Conservation (phyloP, 2,329 filamentous ascomycete genomes). For the Aspergillus clavatus region DNA sequence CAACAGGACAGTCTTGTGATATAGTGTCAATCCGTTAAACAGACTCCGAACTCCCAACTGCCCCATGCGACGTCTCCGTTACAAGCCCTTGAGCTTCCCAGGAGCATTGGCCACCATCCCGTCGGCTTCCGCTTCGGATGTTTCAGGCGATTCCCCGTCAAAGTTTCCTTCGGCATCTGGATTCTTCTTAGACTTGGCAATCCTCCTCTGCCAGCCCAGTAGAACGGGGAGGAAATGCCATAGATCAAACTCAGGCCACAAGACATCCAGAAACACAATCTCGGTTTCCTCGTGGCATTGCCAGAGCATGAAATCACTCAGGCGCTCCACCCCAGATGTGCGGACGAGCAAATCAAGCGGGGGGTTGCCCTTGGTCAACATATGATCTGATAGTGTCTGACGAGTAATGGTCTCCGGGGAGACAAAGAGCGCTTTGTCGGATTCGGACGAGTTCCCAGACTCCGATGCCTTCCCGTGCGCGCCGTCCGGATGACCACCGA, state of each 20-base stretch:
- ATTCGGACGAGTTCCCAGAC: slow-evolving; percentile 24
- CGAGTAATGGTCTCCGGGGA: slow-evolving; percentile 86
- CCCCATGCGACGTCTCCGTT: slow-evolving; percentile 16
- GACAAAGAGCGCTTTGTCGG: slow-evolving; percentile 41
- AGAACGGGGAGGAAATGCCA: slow-evolving; percentile 90
- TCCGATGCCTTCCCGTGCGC: slow-evolving; percentile 36
- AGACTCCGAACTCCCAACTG: slow-evolving; percentile 8
- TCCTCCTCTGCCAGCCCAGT: slow-evolving; percentile 77
- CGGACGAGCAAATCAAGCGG: slow-evolving; percentile 87
- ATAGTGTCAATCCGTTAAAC: neutral
- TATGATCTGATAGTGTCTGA: slow-evolving; percentile 75
- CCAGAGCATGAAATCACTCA: slow-evolving; percentile 99
- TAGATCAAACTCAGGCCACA: slow-evolving; percentile 95
- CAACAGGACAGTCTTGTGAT: neutral
- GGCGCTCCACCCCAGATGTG: slow-evolving; percentile 84
- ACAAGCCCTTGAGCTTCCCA: slow-evolving; percentile 30
- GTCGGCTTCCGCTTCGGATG: slow-evolving; percentile 23
- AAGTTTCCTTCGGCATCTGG: slow-evolving; percentile 54
- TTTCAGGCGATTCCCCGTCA: slow-evolving; percentile 47
- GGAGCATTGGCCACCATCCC: slow-evolving; percentile 9
- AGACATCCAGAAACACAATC: slow-evolving; percentile 82
- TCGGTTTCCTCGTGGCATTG: slow-evolving; percentile 91
- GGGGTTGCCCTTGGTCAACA: slow-evolving; percentile 80
- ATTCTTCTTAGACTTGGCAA: slow-evolving; percentile 58
- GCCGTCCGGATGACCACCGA: slow-evolving; percentile 24